Percentiles rank a stretch among this genome's conserved stretches.
These are phyloP conservation scores for Nasturtium officinale DNA, from an alignment of 345 rosid species.

Conservation along the genomic window DNA sequence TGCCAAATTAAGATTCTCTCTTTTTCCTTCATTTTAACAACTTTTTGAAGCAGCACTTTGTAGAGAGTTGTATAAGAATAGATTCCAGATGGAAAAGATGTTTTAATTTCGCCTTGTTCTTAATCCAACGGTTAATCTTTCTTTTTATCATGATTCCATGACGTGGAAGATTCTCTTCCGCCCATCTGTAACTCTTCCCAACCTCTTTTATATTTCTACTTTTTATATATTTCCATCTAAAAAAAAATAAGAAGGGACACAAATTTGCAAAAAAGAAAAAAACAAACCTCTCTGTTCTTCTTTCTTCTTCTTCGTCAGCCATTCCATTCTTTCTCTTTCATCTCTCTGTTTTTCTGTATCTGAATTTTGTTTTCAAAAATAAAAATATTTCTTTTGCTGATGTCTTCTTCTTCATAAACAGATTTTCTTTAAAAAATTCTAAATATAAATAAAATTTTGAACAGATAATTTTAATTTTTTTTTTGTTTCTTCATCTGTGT, in stretches of 20 bases:
- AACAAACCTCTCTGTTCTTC: constrained; percentile 26
- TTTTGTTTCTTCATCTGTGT: constrained; percentile 11
- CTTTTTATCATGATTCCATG: constrained; percentile 1
- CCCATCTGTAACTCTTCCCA: constrained; percentile 16
- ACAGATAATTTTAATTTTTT: constrained; percentile 3
- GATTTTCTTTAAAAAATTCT: constrained; percentile 4
- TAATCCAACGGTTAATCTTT: constrained; percentile 24
- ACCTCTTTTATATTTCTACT: constrained; percentile 25
- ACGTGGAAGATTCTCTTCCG: constrained; percentile 31
- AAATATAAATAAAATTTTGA: neutral
- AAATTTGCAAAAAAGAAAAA: neutral
- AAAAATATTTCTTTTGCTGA: neutral
- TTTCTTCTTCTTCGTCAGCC: constrained; percentile 36
- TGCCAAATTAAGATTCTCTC: constrained; percentile 37
- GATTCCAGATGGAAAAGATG: constrained; percentile 37
- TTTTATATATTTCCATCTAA: constrained; percentile 7
- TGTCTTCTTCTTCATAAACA: neutral
- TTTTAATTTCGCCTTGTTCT: neutral
- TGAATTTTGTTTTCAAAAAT: constrained; percentile 26
- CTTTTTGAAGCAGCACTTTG: constrained; percentile 20
- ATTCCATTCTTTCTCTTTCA: constrained; percentile 22
- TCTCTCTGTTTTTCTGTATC: constrained; percentile 32
- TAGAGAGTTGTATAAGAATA: constrained; percentile 44
- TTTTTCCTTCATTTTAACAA: neutral
- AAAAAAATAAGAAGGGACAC: constrained; percentile 9